Percentiles rank a stretch among this genome's conserved stretches.
phyloP scores from a whole-genome alignment of 1,139 yeast genomes.

The Geotrichum reessii region DNA sequence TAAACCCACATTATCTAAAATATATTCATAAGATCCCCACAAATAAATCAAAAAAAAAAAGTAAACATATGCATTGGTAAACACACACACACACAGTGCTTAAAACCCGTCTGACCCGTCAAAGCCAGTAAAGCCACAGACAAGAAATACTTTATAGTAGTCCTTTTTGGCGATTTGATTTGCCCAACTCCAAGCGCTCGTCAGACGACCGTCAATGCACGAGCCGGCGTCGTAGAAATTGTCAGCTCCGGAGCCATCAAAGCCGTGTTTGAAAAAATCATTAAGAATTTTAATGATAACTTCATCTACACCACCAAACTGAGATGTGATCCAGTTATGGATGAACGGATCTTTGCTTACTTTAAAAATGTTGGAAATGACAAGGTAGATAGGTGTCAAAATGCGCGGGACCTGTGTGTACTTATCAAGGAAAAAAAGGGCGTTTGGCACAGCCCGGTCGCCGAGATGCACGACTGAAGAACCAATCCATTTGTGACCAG shows the following conservation, averaged over 20 bases:
- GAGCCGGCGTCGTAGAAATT: constrained; percentile 74
- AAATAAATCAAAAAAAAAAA: background rate
- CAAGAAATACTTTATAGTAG: constrained; percentile 55
- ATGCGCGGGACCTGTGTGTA: constrained; percentile 71
- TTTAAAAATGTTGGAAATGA: constrained; percentile 48
- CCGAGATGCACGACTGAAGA: constrained; percentile 71
- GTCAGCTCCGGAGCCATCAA: constrained; percentile 73
- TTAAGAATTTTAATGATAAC: background rate
- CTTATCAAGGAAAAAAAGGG: constrained; percentile 65
- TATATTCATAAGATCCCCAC: too few species aligned
- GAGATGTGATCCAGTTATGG: constrained; percentile 46
- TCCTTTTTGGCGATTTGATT: constrained; percentile 58
- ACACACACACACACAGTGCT: background rate
- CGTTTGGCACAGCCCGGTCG: constrained; percentile 74
- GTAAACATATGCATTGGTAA: too few species aligned
- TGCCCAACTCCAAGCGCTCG: constrained; percentile 78
- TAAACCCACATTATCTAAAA: too few species aligned
- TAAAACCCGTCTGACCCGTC: constrained; percentile 58
- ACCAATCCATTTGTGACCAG: constrained; percentile 64
- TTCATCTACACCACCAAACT: constrained; percentile 50
- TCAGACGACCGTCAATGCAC: constrained; percentile 70
- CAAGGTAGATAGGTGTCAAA: constrained; percentile 59
- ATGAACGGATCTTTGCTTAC: constrained; percentile 43
- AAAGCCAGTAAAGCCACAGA: constrained; percentile 66
- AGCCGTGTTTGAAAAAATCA: constrained; percentile 69